These are phyloP conservation scores for Colletotrichum sp. DNA, from an alignment of 2,329 filamentous ascomycete species.

Conservation along the genomic window DNA sequence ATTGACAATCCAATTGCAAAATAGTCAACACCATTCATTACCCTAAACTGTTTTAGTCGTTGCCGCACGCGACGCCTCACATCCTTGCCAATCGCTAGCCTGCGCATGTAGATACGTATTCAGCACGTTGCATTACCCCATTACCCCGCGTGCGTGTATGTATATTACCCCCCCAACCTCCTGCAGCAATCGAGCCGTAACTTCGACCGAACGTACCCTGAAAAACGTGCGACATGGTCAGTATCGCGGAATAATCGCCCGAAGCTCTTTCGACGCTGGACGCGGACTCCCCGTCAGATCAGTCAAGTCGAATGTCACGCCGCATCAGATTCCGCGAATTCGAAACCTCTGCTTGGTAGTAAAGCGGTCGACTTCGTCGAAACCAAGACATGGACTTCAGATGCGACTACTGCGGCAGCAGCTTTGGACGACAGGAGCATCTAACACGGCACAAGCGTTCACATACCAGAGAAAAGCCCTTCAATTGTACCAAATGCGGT, in stretches of 20 bases:
- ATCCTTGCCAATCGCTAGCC: neutral
- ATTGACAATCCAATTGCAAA: neutral
- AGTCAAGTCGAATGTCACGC: neutral
- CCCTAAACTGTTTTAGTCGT: neutral
- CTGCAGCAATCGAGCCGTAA: neutral
- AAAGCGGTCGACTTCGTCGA: neutral
- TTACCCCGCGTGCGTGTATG: neutral
- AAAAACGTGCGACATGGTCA: neutral
- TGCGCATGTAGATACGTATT: neutral
- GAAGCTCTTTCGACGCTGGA: neutral
- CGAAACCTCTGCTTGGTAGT: neutral
- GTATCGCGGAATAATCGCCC: neutral
- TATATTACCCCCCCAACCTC: neutral
- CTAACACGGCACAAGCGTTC: conserved; percentile 2
- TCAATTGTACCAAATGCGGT: neutral
- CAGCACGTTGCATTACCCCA: neutral
- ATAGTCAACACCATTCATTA: neutral
- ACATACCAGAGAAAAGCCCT: conserved; percentile 16
- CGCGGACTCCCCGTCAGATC: neutral
- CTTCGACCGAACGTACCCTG: neutral
- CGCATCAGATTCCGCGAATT: neutral
- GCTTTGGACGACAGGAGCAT: conserved; percentile 13
- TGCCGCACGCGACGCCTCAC: neutral
- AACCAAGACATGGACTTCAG: neutral
- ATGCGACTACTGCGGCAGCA: conserved; percentile 4